phyloP scores from a whole-genome alignment of 495 filamentous ascomycete species.

The Astrocystis sublimbata region DNA sequence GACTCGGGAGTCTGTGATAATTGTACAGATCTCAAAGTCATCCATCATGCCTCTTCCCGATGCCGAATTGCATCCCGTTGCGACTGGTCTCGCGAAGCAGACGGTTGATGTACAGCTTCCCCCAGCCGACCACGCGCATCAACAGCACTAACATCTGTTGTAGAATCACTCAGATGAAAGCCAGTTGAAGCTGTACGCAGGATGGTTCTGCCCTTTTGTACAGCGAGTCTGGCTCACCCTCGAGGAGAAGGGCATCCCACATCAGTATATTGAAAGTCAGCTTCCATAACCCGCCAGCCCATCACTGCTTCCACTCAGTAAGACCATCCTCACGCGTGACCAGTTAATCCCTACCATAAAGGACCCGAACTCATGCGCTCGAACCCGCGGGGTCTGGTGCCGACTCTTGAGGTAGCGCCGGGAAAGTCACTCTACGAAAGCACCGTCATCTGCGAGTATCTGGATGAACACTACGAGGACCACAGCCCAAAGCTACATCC shows the following conservation, averaged over 20 bases:
- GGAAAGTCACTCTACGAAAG: constrained; percentile 61
- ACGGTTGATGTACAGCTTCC: constrained; percentile 25
- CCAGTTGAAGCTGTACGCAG: constrained; percentile 62
- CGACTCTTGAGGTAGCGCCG: constrained; percentile 52
- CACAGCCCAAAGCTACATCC: constrained; percentile 49
- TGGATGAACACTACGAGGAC: constrained; percentile 60
- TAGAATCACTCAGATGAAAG: constrained; percentile 49
- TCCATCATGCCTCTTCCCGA: constrained; percentile 38
- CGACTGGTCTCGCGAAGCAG: constrained; percentile 52
- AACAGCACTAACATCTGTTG: not conserved
- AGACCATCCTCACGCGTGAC: not conserved
- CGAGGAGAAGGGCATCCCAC: constrained; percentile 64
- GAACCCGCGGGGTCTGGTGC: constrained; percentile 63
- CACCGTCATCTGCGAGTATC: constrained; percentile 61
- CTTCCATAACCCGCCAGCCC: not conserved
- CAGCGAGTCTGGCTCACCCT: constrained; percentile 62
- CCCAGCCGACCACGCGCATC: not conserved
- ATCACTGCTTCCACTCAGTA: not conserved
- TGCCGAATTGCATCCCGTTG: constrained; percentile 53
- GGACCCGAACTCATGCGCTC: constrained; percentile 54
- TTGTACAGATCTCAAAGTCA: too few species aligned
- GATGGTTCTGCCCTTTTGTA: constrained; percentile 62
- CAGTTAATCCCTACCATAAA: constrained; percentile 62
- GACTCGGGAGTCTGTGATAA: too few species aligned
- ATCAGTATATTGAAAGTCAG: constrained; percentile 60